Evolutionary conservation across 2,329 filamentous ascomycete genomes (phyloP).

Genomic region (Pseudopithomyces maydicus): DNA sequence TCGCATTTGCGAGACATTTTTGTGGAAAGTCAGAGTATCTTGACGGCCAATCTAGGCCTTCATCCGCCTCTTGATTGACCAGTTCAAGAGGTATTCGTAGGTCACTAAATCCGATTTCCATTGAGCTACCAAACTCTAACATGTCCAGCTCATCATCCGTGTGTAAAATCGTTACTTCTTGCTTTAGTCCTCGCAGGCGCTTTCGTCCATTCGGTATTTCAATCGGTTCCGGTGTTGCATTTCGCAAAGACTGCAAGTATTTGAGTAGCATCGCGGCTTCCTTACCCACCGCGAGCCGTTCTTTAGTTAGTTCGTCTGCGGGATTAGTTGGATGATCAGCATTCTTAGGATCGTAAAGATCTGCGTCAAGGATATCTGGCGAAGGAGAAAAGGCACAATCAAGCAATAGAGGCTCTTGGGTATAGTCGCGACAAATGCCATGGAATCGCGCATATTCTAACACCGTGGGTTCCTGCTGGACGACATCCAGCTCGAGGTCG

Average conservation of each 20-base stretch:
- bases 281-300: constrained; percentile 35
- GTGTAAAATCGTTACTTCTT: constrained; percentile 54
- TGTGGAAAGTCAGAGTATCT: constrained; percentile 37
- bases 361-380: constrained; percentile 15
- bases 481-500: constrained; percentile 20
- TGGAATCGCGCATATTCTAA: constrained; percentile 56
- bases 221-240: not conserved
- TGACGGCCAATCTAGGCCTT: constrained; percentile 49
- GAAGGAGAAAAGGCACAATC: constrained; percentile 15
- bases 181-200: constrained; percentile 40
- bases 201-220: constrained; percentile 14
- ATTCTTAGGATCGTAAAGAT: constrained; percentile 26
- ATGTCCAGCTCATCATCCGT: constrained; percentile 54
- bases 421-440: constrained; percentile 48
- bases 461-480: constrained; percentile 40
- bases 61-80: constrained; percentile 48
- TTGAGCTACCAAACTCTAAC: constrained; percentile 38
- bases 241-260: constrained; percentile 15
- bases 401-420: constrained; percentile 29
- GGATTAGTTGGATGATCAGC: constrained; percentile 15
- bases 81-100: constrained; percentile 42
- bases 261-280: constrained; percentile 36
- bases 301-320: constrained; percentile 23
- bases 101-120: constrained; percentile 31
- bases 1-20: constrained; percentile 25